phyloP scores from a whole-genome alignment of 2,329 filamentous ascomycete species.

The Gnomoniopsis smithogilvyi region DNA sequence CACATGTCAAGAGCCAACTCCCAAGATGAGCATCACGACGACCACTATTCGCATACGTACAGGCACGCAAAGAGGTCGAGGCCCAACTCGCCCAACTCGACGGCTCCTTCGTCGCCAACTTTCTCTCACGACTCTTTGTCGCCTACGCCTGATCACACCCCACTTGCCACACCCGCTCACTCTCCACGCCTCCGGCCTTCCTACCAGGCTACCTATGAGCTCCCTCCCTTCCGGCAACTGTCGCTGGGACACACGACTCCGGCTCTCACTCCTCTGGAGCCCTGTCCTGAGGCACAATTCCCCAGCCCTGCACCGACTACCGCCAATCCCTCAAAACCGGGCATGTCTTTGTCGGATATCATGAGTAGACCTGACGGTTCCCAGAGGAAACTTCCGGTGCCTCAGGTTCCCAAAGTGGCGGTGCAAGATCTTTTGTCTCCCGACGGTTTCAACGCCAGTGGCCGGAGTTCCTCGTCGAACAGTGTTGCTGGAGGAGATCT shows the following conservation, averaged over 20 bases:
- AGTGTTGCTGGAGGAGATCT: conserved; percentile 74
- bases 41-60: conserved; percentile 67
- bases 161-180: conserved; percentile 92
- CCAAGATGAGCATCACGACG: conserved; percentile 72
- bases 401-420: conserved; percentile 84
- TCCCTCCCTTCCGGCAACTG: conserved; percentile 76
- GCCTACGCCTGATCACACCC: conserved; percentile 96
- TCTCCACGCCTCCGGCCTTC: conserved; percentile 80
- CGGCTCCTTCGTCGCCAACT: conserved; percentile 90
- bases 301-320: conserved; percentile 32
- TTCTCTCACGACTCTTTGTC: conserved; percentile 96
- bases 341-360: conserved; percentile 86
- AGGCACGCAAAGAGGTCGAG: conserved; percentile 82
- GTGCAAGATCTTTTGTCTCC: conserved; percentile 79
- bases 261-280: conserved; percentile 57
- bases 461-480: conserved; percentile 72
- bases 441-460: conserved; percentile 65
- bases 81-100: conserved; percentile 92
- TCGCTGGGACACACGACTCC: conserved; percentile 51
- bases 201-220: conserved; percentile 69
- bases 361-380: conserved; percentile 85
- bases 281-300: conserved; percentile 44
- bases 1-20: conserved; percentile 91
- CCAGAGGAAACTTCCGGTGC: conserved; percentile 86
- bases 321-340: conserved; percentile 51